Evolutionary conservation across 257 asterid genomes (phyloP), one percentile per base, ranked within the genome.

Genomic region (Nicotiana otophora): DNA sequence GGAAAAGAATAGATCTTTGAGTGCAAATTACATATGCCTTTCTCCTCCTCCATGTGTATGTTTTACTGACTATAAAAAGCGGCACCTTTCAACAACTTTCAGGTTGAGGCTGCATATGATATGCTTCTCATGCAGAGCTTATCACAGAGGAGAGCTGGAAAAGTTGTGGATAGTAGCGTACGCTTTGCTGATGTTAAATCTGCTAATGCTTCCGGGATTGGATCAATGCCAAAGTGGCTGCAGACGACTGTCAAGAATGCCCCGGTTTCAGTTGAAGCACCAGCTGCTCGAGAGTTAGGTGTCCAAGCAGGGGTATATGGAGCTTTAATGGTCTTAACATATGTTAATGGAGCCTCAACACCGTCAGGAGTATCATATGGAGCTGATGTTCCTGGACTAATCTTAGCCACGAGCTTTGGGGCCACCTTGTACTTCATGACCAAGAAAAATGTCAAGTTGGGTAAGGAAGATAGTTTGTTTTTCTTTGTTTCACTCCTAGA

Each of bases 101-200:
- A 96, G 99, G 98, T 90, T 19, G 98, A 94, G 88, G 97, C 98
- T 88, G 99, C 98, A 77, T 95, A 96, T 84, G 99, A 96, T 86
- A 95, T 88, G 96, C 93, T 96, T 87, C 92, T 96, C 48, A 91
- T 93, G 98, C 94, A 95, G 89, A 93, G 97, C 86, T 88, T 96
- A 85, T 91, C 97, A 33, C 98, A 91, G 84, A 83, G 99, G 81
- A 89, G 98, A 85, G 89, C 97, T 3, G 98, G 99, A 81, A 96
- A 92, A 90, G 98, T 95, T 82, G 94, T 90, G 23, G 85, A 88
- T 80, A 92, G 93, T 81, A 89, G 84, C 86, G 86, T 96, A 42
- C 94, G 98, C 33, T 96, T 86, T 86, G 99, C 99, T 51, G 99
- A 96, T 91, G 98, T 93, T 46, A 94, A 94, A 83, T 90, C 98